Base-by-base conservation (phyloP, 495 filamentous ascomycete species). In the Melanomma pulvis-pyrius region DNA sequence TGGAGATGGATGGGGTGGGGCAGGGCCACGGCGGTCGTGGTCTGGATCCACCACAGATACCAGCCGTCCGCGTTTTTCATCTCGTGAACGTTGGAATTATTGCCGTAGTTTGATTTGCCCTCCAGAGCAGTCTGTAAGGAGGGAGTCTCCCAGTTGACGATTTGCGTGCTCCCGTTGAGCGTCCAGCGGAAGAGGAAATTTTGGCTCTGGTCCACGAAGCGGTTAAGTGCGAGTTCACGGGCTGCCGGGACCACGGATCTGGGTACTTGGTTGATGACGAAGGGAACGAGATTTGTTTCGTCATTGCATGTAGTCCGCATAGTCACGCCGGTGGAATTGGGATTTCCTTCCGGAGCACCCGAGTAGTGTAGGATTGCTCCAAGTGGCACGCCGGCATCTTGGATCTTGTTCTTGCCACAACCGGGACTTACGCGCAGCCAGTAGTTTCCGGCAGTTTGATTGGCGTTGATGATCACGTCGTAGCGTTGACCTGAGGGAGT, bases 41-140 rank as follows among this genome's bases (percentile, higher is more conserved):
- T 62, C 56, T 78, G 76, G 41, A 79, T 76, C 34, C 74, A 72
- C 77, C 76, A 79, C 48, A 76, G 74, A 13, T 72, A 73, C 77
- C 77, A 79, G 46, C 62, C 61, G 15, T 49, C 69, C 13, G 39
- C 5, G 26, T 26, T 70, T 0, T 69, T 61, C 34, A 77, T 68
- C 53, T 75, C 69, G 47, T 77, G 68, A n/a, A 79, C 56, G 59
- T 79, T 77, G 17, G 58, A 63, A 19, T 59, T 56, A n/a, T 34
- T 28, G 2, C 74, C 70, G 47, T 71, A 76, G 59, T 54, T 59
- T 0, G 50, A 70, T 32, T 68, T 67, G 11, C 71, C 66, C 0
- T 52, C 50, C 19, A 70, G 48, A 13, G 74, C 66, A 17, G 74
- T 75, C 32, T 74, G 24, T 28, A 78, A 56, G 2, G 70, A 77